Conservation (phyloP, 768 basidiomycete species). For the Russula foetens region DNA sequence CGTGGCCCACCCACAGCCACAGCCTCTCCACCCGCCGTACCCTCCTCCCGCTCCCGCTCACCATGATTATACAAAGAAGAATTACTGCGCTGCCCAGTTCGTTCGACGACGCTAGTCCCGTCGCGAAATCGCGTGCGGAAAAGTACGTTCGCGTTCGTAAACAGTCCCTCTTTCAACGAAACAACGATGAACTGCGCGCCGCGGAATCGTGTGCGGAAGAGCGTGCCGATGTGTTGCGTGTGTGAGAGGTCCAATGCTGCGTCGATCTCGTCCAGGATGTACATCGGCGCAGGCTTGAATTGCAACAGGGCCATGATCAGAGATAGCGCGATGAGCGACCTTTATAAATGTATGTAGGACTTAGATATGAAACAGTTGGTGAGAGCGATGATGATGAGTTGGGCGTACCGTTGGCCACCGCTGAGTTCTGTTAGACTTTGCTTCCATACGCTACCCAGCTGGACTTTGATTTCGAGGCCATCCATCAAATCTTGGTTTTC, state of each 20-base stretch:
- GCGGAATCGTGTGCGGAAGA: conserved; percentile 97
- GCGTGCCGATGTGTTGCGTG: conserved; percentile 94
- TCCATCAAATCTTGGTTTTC: conserved; percentile 91
- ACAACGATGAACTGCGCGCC: conserved; percentile 98
- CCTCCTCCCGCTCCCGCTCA: background rate
- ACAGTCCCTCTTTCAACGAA: conserved; percentile 91
- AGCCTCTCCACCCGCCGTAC: background rate
- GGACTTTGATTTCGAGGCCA: conserved; percentile 96
- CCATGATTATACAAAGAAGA: conserved; percentile 34
- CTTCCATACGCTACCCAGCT: conserved; percentile 94
- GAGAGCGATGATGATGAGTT: background rate
- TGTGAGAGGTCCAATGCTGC: conserved; percentile 94
- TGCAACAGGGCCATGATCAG: conserved; percentile 99
- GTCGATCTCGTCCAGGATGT: conserved; percentile 98
- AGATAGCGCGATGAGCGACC: conserved; percentile 94
- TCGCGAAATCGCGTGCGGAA: conserved; percentile 92
- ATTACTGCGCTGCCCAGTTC: conserved; percentile 59
- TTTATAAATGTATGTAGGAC: background rate
- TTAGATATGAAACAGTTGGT: background rate
- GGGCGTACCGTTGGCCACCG: conserved; percentile 84
- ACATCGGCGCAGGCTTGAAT: conserved; percentile 98
- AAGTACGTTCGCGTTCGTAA: conserved; percentile 94
- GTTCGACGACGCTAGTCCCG: conserved; percentile 85
- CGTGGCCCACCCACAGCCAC: background rate
- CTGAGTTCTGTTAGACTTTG: conserved; percentile 94